Base-by-base conservation (phyloP, 73 alveolate species). In the Paramecium biaurelia region DNA sequence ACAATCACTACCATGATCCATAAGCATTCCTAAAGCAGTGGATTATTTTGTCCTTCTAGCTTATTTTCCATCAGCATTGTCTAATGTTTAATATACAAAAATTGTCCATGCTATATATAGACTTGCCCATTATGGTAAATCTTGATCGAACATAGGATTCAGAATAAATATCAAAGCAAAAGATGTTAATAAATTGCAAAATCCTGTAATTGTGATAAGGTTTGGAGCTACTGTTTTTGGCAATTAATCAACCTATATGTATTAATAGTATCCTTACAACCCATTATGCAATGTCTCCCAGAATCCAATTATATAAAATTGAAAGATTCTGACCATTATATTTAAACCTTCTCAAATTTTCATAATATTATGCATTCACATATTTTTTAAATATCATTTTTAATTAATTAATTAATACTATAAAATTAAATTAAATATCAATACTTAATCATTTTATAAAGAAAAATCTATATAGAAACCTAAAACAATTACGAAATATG, bases 1-100 rank as follows among this genome's bases (percentile, higher is more conserved):
- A 14, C 96, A 94, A 84, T 94, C 97, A n/a, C 93, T 86, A 14
- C 97, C 97, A 94, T 94, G 97, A 93, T 94, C 97, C 38, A 94
- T 23, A 14, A 94, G 74, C 92, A 94, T 88, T 5, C 97, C 97
- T 79, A 94, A 94, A 57, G 97, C 95, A 87, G 94, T 85, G 0
- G 96, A 93, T 7, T 94, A 93, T 20, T 93, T 93, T 42, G 89
- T 59, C 47, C 95, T 93, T 70, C 96, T 86, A n/a, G 96, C 90
- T 67, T 95, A 92, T 84, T 93, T 95, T 38, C 97, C 97, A 94
- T 94, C 97, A 10, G 93, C 58, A 38, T 92, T 86, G 57, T 94
- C 97, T 45, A 94, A 82, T 41, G 92, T 92, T 35, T 92, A 58
- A 93, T 94, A 94, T 28, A 85, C 74, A 24, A 89, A 89, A 1